phyloP scores from a whole-genome alignment of 495 filamentous ascomycete species.

The Trypethelium eluteriae region DNA sequence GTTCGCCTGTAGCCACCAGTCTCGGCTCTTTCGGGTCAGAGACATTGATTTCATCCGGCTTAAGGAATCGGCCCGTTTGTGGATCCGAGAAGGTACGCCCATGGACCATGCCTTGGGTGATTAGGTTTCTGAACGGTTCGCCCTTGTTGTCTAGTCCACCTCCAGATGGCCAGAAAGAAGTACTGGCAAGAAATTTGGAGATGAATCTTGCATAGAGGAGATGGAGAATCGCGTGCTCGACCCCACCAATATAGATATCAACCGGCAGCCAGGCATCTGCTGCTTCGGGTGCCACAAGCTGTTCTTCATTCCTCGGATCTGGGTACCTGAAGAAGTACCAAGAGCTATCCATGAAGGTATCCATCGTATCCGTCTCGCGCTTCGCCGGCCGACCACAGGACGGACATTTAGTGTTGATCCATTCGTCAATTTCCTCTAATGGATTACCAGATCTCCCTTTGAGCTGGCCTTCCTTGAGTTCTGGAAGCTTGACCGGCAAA shows the following conservation, averaged over 20 bases:
- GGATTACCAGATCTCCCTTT: conserved; percentile 68
- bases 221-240: conserved; percentile 86
- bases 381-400: conserved; percentile 61
- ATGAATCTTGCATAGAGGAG: conserved; percentile 88
- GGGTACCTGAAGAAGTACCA: conserved; percentile 85
- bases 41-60: conserved; percentile 66
- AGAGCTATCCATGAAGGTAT: conserved; percentile 88
- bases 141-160: conserved; percentile 29
- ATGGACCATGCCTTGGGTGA: conserved; percentile 90
- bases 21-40: conserved; percentile 45
- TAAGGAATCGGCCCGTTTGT: conserved; percentile 65
- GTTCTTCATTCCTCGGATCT: conserved; percentile 55
- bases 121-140: conserved; percentile 73
- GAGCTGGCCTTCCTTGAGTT: conserved; percentile 59
- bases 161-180: conserved; percentile 45
- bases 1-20: conserved; percentile 50
- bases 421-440: conserved; percentile 60
- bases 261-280: conserved; percentile 58
- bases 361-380: conserved; percentile 90
- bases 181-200: conserved; percentile 70
- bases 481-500: conserved; percentile 68
- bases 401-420: conserved; percentile 69
- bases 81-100: conserved; percentile 77
- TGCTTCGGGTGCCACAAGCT: conserved; percentile 51
- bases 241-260: conserved; percentile 77